These are phyloP conservation scores for Tinospora cordifolia DNA, from an alignment of 164 flowering plant genomes.

Conservation along the genomic window DNA sequence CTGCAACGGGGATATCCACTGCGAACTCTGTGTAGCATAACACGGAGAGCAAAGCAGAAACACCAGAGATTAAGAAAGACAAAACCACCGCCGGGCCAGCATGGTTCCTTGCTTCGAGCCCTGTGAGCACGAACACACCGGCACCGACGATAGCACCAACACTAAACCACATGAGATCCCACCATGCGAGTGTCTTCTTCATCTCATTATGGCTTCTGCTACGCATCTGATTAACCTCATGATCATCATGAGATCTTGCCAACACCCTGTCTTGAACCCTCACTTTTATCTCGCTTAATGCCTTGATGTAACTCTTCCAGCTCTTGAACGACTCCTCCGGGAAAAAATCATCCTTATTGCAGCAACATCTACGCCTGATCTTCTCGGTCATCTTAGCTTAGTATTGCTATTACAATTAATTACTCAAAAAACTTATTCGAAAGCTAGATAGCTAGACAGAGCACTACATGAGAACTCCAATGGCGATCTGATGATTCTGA, in stretches of 20 bases:
- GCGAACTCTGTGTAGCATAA: constrained; percentile 57
- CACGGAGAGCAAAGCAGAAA: constrained; percentile 47
- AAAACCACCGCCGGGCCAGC: constrained; percentile 50
- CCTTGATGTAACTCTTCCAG: constrained; percentile 27
- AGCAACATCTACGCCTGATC: constrained; percentile 7
- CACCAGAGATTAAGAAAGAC: constrained; percentile 40
- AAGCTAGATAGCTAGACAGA: no score
- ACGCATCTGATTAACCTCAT: constrained; percentile 31
- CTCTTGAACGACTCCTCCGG: constrained; percentile 45
- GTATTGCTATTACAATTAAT: no score
- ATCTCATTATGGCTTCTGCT: constrained; percentile 36
- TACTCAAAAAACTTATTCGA: no score
- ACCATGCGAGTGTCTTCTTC: constrained; percentile 41
- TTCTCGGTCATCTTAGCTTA: no score
- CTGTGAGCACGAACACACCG: constrained; percentile 49
- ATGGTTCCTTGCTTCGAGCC: constrained; percentile 24
- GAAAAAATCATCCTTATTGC: constrained; percentile 32
- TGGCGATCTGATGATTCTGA: no score
- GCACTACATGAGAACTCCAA: no score
- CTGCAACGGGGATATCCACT: constrained; percentile 49
- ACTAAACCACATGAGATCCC: constrained; percentile 52
- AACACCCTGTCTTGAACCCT: constrained; percentile 29
- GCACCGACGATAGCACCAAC: constrained; percentile 47
- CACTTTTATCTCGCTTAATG: constrained; percentile 25
- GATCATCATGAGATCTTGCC: constrained; percentile 33